Conservation (phyloP, 192 early-diverging fungal species). For the Backusella liffmaniae region DNA sequence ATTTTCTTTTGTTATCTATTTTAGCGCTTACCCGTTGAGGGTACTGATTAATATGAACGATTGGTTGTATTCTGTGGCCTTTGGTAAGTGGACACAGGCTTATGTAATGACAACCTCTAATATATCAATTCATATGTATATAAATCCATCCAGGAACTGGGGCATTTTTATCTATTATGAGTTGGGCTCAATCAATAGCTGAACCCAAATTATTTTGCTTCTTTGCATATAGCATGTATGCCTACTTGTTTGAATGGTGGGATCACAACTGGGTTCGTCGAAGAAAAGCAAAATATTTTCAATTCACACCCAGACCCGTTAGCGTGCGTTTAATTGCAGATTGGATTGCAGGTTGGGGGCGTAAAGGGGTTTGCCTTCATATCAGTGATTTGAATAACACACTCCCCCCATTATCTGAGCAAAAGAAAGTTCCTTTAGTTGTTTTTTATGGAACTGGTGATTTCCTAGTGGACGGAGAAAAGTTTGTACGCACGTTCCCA, state of each 20-base stretch:
- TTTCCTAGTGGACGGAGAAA: conserved; percentile 43
- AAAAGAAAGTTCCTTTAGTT: conserved; percentile 35
- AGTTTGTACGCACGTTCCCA: conserved; percentile 15
- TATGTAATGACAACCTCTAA: not conserved
- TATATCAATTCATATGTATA: not conserved
- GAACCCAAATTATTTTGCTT: conserved; percentile 30
- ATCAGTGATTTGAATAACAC: not conserved
- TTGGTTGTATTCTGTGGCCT: not conserved
- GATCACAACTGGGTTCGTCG: conserved; percentile 44
- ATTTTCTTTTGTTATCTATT: not conserved
- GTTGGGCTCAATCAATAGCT: conserved; percentile 22
- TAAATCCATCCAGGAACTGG: not conserved
- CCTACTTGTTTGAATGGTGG: conserved; percentile 51
- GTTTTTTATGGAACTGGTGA: conserved; percentile 50
- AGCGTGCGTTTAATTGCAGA: conserved; percentile 20
- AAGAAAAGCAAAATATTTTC: conserved; percentile 48
- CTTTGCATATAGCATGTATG: conserved; percentile 51
- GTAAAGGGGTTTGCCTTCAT: conserved; percentile 20
- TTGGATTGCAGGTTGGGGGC: conserved; percentile 34
- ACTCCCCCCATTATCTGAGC: not conserved
- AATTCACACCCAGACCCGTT: conserved; percentile 49
- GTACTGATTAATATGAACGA: conserved; percentile 8
- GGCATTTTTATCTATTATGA: conserved; percentile 48
- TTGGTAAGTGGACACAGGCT: conserved; percentile 12
- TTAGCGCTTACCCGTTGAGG: conserved; percentile 18